Evolutionary conservation across 352 stramenopile genomes (phyloP), one percentile per base, ranked within the genome.

Genomic region (Globisporangium spiculum): DNA sequence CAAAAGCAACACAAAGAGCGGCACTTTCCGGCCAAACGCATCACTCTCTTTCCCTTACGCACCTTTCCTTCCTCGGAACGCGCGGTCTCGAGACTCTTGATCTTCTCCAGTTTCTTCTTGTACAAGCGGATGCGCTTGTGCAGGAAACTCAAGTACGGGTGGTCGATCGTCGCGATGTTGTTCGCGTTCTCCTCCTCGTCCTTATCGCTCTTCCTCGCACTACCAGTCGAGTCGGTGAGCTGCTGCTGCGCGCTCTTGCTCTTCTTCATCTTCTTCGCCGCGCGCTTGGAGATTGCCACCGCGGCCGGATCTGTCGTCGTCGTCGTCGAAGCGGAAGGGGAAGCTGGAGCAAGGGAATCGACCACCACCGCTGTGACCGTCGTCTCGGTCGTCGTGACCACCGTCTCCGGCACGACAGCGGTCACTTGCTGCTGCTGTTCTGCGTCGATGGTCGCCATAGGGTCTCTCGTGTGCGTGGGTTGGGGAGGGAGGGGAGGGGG

Each of bases 31-130:
- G 34, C 2, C 44, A n/a, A 48, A 48, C 18, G 38, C 14, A 48
- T 48, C 30, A 38, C 8, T 20, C n/a, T 62, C 58, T 32, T 26
- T 16, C 36, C 44, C 14, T 60, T 20, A 16, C 68, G 9, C 44
- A 80, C 69, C 73, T 93, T 93, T 14, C 79, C 78, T 7, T 88
- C 81, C 4, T 62, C 67, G 1, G 69, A 68, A 27, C 74, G 69
- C 56, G 82, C 86, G 0, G 66, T 53, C 67, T 91, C 86, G 27
- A 95, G 67, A 22, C 69, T 64, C 60, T 81, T 86, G 70, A 95
- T 93, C 75, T 95, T 95, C 75, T 95, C 88, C 32, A 94, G 76
- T 63, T 95, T 95, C 74, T 95, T 95, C 65, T 88, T 87, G 72
- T 91, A 84, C 64, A 86, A 81, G 14, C 88, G 86, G 48, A 93